Percentiles rank a stretch among this genome's conserved stretches.
Evolutionary conservation across 2,329 filamentous ascomycete genomes (phyloP).

Genomic region (Paecilomyces formosus): DNA sequence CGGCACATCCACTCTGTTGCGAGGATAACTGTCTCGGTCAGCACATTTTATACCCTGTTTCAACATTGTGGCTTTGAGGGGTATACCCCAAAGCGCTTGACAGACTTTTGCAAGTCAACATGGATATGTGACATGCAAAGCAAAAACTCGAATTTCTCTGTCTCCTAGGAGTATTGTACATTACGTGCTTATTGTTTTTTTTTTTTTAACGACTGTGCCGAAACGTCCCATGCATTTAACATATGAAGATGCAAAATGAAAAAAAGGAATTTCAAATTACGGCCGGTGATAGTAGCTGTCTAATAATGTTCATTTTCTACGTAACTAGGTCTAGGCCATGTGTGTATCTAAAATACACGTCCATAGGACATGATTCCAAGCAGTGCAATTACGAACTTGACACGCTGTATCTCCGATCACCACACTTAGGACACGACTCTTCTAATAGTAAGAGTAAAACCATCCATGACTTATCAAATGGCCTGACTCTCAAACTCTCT

Average conservation of each 20-base stretch:
- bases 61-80: not conserved
- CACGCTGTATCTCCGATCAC: not conserved
- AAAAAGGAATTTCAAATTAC: not conserved
- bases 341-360: not conserved
- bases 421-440: not conserved
- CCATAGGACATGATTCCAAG: not conserved
- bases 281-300: not conserved
- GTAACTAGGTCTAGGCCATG: not conserved
- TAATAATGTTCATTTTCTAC: not conserved
- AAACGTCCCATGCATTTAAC: not conserved
- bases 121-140: not conserved
- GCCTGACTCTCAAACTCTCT: constrained; percentile 2
- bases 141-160: not conserved
- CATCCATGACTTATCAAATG: not conserved
- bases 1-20: not conserved
- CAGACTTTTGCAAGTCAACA: not conserved
- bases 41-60: not conserved
- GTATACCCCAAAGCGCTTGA: not conserved
- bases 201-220: not conserved
- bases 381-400: not conserved
- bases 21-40: not conserved
- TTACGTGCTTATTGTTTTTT: not conserved
- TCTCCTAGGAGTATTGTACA: not conserved
- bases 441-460: not conserved
- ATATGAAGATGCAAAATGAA: not conserved